phyloP scores from a whole-genome alignment of 1,139 yeast genomes.

The Zhuliangozyma parablackwelliae region DNA sequence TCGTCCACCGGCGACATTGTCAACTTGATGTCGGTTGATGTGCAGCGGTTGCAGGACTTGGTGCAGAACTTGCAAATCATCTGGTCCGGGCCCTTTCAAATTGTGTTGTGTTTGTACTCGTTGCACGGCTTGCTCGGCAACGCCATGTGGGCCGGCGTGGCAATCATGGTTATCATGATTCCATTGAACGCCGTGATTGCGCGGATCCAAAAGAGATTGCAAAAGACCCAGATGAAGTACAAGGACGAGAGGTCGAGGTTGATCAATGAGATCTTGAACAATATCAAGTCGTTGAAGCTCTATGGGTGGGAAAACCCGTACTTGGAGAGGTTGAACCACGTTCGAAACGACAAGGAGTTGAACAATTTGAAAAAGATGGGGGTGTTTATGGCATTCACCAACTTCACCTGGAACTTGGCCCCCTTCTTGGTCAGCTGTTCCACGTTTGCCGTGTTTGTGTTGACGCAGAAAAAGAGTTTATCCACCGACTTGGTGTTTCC shows the following conservation, averaged over 20 bases:
- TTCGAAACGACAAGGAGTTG: conserved; percentile 87
- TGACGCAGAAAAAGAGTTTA: conserved; percentile 59
- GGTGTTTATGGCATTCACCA: conserved; percentile 64
- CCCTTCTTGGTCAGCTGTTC: conserved; percentile 90
- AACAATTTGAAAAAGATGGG: conserved; percentile 75
- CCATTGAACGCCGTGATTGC: conserved; percentile 80
- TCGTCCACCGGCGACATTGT: conserved; percentile 96
- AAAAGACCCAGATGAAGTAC: conserved; percentile 49
- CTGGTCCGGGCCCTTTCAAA: conserved; percentile 98
- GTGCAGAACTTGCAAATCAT: conserved; percentile 81
- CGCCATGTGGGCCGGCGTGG: conserved; percentile 97
- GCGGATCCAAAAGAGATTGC: conserved; percentile 67
- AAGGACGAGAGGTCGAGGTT: conserved; percentile 49
- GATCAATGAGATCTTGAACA: conserved; percentile 83
- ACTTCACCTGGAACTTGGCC: conserved; percentile 80
- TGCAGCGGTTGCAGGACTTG: conserved; percentile 88
- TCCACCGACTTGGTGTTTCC: conserved; percentile 95
- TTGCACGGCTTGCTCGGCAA: conserved; percentile 76
- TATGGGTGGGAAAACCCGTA: conserved; percentile 96
- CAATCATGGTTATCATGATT: conserved; percentile 75
- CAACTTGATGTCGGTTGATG: conserved; percentile 94
- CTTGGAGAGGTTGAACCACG: conserved; percentile 63
- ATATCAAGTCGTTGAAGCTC: conserved; percentile 85
- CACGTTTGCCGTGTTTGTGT: conserved; percentile 81
- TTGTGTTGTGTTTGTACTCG: conserved; percentile 70